phyloP scores from a whole-genome alignment of 2,329 filamentous ascomycete species.

The Xylaria arbuscula region DNA sequence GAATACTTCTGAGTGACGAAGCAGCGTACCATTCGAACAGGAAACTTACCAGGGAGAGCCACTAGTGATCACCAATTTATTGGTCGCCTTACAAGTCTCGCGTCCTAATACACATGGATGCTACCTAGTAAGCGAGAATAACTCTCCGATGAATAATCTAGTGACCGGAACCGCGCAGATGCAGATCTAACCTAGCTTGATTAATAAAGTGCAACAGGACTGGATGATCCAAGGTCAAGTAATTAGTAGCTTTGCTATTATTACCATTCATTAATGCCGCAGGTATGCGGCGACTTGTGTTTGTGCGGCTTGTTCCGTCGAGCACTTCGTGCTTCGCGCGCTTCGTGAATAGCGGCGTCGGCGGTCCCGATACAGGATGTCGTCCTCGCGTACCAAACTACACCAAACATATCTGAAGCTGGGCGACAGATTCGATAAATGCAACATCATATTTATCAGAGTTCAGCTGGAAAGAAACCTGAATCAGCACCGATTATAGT shows the following conservation, averaged over 20 bases:
- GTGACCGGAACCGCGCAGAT: background rate
- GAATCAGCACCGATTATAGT: background rate
- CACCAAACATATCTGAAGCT: no score
- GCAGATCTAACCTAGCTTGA: background rate
- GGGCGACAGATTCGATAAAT: no score
- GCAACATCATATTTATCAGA: background rate
- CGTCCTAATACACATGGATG: background rate
- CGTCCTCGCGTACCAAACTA: background rate
- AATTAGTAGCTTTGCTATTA: no score
- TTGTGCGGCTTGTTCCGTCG: background rate
- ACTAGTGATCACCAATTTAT: background rate
- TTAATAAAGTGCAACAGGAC: background rate
- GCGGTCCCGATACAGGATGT: background rate
- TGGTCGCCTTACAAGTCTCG: conserved; percentile 7
- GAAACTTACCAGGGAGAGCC: background rate
- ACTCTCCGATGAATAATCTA: background rate
- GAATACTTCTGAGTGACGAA: background rate
- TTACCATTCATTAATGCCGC: no score
- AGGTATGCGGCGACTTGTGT: background rate
- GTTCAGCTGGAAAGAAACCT: background rate
- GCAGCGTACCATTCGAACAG: background rate
- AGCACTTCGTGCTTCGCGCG: conserved; percentile 16
- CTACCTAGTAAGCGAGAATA: background rate
- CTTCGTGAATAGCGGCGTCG: conserved; percentile 4
- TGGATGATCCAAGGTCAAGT: no score